Evolutionary conservation across 73 alveolate genomes (phyloP).

Genomic region (Symbiodinium natans): DNA sequence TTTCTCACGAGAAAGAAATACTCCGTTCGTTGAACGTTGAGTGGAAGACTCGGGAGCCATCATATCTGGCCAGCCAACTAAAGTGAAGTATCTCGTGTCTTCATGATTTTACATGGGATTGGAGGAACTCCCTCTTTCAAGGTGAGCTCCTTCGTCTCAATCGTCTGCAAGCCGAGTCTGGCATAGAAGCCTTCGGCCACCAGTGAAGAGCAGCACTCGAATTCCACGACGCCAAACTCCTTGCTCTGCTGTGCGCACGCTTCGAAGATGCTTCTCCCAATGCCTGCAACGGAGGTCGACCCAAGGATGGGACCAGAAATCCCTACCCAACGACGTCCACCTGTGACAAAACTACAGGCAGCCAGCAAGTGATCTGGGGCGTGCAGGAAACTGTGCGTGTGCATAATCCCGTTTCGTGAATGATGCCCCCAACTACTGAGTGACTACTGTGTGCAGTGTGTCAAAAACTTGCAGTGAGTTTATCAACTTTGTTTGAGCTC

Average conservation of each 20-base stretch:
- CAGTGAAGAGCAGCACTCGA: constrained; percentile 39
- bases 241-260: neutral
- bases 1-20: too few species aligned
- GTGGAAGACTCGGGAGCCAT: too few species aligned
- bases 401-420: neutral
- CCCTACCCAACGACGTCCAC: neutral
- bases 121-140: too few species aligned
- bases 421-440: neutral
- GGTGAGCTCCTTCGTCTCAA: constrained; percentile 12
- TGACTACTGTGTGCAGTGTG: neutral
- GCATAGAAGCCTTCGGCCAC: constrained; percentile 59
- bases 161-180: constrained; percentile 40
- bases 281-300: neutral
- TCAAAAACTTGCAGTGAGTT: neutral
- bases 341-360: neutral
- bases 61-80: too few species aligned
- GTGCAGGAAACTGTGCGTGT: neutral
- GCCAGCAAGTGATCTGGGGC: neutral
- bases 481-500: neutral
- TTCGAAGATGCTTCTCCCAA: constrained; percentile 30
- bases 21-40: too few species aligned
- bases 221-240: constrained; percentile 14
- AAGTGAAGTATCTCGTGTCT: too few species aligned
- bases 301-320: neutral
- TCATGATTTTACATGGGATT: too few species aligned